Conservation (phyloP, 73 alveolate species). For the Breviolum minutum region DNA sequence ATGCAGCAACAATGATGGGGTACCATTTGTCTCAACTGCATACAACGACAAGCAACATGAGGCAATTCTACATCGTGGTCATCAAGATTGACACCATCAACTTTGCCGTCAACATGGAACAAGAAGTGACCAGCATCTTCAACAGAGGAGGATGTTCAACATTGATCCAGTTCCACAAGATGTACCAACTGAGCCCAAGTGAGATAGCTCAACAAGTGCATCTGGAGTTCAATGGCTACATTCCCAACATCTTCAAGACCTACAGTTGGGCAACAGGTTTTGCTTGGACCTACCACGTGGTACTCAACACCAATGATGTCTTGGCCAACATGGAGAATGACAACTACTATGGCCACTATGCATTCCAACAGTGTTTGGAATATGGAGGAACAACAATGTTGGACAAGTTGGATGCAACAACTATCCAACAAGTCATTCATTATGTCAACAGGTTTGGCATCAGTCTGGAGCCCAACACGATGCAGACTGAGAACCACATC, state of each 20-base stretch:
- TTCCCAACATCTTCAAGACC: background rate
- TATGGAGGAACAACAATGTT: too few species aligned
- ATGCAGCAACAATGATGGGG: background rate
- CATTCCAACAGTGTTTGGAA: too few species aligned
- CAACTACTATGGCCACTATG: too few species aligned
- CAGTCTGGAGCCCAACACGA: too few species aligned
- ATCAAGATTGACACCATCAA: background rate
- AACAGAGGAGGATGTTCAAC: background rate
- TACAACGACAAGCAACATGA: background rate
- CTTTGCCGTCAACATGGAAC: background rate
- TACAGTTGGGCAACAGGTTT: background rate
- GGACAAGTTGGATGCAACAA: too few species aligned
- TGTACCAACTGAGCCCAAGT: background rate
- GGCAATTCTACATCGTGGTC: background rate
- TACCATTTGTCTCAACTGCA: background rate
- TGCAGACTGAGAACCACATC: too few species aligned
- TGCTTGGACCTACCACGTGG: background rate
- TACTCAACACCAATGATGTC: background rate
- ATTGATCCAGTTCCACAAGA: background rate
- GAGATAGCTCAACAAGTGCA: background rate
- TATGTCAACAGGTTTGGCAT: too few species aligned
- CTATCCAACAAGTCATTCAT: too few species aligned
- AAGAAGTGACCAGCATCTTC: background rate
- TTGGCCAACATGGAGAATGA: too few species aligned
- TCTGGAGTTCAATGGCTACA: background rate